These are phyloP conservation scores for Leccinum fuscescens DNA, from an alignment of 1,284 basidiomycete species.

Conservation along the genomic window DNA sequence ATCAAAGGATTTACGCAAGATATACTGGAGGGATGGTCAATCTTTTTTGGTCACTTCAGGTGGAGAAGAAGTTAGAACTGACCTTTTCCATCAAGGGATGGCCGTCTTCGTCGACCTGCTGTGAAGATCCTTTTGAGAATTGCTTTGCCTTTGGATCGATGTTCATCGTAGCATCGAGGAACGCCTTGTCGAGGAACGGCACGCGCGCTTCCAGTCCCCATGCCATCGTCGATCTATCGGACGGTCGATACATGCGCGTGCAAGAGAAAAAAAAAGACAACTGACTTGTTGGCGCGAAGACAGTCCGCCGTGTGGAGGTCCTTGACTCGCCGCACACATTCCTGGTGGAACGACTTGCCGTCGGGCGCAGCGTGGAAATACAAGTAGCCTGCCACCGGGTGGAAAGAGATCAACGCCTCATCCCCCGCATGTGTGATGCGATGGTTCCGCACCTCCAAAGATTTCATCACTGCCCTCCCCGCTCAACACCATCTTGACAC, in stretches of 20 bases:
- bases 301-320: slow-evolving; percentile 98
- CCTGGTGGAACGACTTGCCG: slow-evolving; percentile 89
- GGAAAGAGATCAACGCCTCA: slow-evolving; percentile 4
- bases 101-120: slow-evolving; percentile 83
- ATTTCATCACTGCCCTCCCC: slow-evolving; percentile 99
- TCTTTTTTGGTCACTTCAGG: not conserved
- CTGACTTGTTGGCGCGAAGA: slow-evolving; percentile 94
- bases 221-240: slow-evolving; percentile 90
- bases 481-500: slow-evolving; percentile 99
- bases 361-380: slow-evolving; percentile 99
- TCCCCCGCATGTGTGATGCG: not conserved
- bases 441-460: slow-evolving; percentile 69
- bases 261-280: not conserved
- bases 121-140: slow-evolving; percentile 82
- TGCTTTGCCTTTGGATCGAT: slow-evolving; percentile 86
- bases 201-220: slow-evolving; percentile 99
- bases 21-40: slow-evolving; percentile 65
- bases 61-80: not conserved
- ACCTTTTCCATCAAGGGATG: slow-evolving; percentile 94
- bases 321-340: slow-evolving; percentile 93
- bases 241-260: slow-evolving; percentile 1
- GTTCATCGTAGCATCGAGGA: slow-evolving; percentile 94
- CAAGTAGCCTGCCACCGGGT: slow-evolving; percentile 73
- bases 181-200: slow-evolving; percentile 97
- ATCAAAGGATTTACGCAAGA: slow-evolving; percentile 97